phyloP scores from a whole-genome alignment of 148 eudicot genomes.

The Polygonum aviculare region DNA sequence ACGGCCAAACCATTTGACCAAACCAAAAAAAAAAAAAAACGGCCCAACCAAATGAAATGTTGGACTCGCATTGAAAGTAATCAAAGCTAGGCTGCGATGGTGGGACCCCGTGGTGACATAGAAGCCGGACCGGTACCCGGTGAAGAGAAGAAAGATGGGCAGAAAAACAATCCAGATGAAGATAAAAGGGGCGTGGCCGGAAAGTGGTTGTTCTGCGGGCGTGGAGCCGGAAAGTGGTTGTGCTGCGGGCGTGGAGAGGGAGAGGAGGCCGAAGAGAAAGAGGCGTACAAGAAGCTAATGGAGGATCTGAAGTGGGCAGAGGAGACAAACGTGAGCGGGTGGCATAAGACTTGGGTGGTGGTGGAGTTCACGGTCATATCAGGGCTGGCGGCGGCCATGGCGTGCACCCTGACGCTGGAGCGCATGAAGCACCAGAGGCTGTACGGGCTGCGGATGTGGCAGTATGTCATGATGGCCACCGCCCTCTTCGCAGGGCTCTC shows the following conservation, averaged over 20 bases:
- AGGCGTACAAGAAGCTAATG: background rate
- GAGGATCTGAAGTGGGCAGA: background rate
- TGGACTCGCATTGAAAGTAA: too few species aligned
- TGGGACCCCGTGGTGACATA: too few species aligned
- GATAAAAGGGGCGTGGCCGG: background rate
- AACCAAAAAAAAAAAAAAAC: too few species aligned
- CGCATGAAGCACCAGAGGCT: background rate
- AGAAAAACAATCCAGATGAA: too few species aligned
- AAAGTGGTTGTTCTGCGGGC: background rate
- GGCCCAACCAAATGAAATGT: too few species aligned
- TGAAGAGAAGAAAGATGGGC: too few species aligned
- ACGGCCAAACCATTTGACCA: too few species aligned
- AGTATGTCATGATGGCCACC: background rate
- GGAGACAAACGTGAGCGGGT: background rate
- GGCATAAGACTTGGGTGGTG: background rate
- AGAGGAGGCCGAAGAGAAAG: background rate
- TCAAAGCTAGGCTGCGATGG: too few species aligned
- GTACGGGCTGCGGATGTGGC: background rate
- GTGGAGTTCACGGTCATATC: background rate
- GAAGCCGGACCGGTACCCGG: too few species aligned
- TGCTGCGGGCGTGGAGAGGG: background rate
- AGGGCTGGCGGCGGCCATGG: background rate
- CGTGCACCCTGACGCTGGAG: background rate
- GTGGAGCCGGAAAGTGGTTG: background rate
- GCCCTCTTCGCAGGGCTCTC: background rate